Percentiles rank a stretch among this genome's conserved stretches.
These are phyloP conservation scores for Atractiella rhizophila DNA, from an alignment of 768 basidiomycete genomes.

Conservation along the genomic window DNA sequence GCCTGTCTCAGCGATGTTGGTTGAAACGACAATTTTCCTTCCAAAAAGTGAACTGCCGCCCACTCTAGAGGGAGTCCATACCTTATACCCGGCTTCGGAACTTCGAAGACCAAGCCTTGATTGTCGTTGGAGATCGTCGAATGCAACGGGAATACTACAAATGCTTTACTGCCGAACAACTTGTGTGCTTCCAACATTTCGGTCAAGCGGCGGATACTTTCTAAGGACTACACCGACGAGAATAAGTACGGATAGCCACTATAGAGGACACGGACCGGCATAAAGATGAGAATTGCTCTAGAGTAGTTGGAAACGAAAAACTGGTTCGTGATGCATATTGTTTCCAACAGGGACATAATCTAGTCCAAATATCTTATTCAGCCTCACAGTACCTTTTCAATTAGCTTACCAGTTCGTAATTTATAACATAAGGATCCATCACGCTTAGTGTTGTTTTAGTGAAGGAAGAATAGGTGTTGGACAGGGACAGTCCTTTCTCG, in stretches of 20 bases:
- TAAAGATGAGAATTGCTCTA: slow-evolving; percentile 61
- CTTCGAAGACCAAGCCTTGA: slow-evolving; percentile 69
- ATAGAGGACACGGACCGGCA: no score
- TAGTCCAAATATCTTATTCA: no score
- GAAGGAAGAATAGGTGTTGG: slow-evolving; percentile 26
- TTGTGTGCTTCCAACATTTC: slow-evolving; percentile 56
- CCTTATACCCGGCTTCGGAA: slow-evolving; percentile 39
- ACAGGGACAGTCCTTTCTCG: slow-evolving; percentile 5
- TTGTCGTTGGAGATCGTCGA: slow-evolving; percentile 78
- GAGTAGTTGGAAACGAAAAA: slow-evolving; percentile 29
- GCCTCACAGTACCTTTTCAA: no score
- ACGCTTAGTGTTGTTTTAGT: slow-evolving; percentile 58
- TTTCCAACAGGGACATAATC: slow-evolving; percentile 59
- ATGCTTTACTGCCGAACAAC: slow-evolving; percentile 39
- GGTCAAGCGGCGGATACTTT: slow-evolving; percentile 67
- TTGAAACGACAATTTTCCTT: slow-evolving; percentile 78
- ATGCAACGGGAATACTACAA: slow-evolving; percentile 63
- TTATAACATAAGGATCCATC: slow-evolving; percentile 64
- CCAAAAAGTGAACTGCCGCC: no score
- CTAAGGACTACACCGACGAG: no score
- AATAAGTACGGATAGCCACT: no score
- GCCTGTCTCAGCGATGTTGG: slow-evolving; percentile 75
- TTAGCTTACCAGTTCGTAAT: slow-evolving; percentile 76
- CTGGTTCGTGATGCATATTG: slow-evolving; percentile 39
- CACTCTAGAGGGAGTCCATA: no score